A percentile compares a stretch with the other conserved stretches of the same genome.
Conservation (phyloP, 441 rosid genomes). For the Eruca vesicaria region DNA sequence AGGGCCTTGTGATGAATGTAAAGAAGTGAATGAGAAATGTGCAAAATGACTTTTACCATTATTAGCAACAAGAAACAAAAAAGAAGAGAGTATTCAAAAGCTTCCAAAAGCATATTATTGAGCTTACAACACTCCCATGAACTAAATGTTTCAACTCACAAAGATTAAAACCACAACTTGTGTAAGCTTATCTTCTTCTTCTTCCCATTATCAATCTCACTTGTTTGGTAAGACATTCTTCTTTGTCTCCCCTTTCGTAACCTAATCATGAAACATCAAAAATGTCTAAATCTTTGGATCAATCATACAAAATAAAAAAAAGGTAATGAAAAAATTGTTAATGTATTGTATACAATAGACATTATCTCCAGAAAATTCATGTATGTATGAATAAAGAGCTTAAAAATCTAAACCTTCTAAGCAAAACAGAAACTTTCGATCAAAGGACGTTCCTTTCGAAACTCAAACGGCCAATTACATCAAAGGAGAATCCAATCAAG, state of each 20-base stretch:
- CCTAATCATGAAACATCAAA: conserved; percentile 2
- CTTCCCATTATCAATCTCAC: not conserved
- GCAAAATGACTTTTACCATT: not conserved
- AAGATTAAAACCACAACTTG: not conserved
- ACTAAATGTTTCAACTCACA: not conserved
- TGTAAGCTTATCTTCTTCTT: not conserved
- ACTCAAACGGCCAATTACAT: no score
- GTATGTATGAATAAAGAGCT: no score
- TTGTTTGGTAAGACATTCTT: not conserved
- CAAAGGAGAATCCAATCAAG: not conserved
- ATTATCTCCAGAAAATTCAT: not conserved
- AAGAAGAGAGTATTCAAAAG: not conserved
- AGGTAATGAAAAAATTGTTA: not conserved
- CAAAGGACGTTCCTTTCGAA: no score
- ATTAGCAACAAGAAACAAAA: not conserved
- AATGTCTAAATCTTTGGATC: not conserved
- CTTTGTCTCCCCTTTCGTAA: not conserved
- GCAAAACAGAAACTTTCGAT: no score
- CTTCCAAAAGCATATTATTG: not conserved
- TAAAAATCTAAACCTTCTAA: no score
- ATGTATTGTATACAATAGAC: not conserved
- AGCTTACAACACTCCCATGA: not conserved
- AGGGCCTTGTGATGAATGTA: not conserved
- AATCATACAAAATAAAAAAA: not conserved
- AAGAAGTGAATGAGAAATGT: not conserved